Conservation (phyloP, 352 stramenopile genomes). For the Phytophthora pisi region DNA sequence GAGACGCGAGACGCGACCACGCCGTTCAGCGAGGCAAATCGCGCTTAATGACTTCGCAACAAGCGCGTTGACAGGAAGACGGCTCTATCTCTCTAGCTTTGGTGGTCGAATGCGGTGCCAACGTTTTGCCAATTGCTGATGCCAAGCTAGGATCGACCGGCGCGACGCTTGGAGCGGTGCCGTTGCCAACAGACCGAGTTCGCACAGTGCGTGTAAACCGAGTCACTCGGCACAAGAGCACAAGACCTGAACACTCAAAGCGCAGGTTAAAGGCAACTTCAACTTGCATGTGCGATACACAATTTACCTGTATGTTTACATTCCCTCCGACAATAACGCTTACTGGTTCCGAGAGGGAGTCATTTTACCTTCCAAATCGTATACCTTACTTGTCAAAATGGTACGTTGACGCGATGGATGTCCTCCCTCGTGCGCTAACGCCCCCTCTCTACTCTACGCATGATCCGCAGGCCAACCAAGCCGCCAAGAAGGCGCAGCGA, state of each 20-base stretch:
- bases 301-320: neutral
- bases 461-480: conserved; percentile 76
- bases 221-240: no score
- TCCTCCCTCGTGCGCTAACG: neutral
- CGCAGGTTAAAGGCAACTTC: neutral
- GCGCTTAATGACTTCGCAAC: neutral
- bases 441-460: neutral
- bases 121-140: neutral
- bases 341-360: neutral
- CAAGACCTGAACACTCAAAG: no score
- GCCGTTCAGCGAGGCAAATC: neutral
- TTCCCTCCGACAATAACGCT: neutral
- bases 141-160: neutral
- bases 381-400: neutral
- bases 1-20: neutral
- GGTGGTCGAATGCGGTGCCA: neutral
- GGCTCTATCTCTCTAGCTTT: neutral
- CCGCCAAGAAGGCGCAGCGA: conserved; percentile 84
- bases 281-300: neutral
- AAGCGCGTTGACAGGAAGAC: neutral
- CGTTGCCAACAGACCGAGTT: no score
- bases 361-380: neutral
- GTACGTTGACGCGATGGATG: neutral
- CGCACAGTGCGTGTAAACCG: no score
- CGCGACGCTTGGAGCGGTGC: neutral